phyloP scores from a whole-genome alignment of 768 basidiomycete species.

The Leccinum rimulosum region DNA sequence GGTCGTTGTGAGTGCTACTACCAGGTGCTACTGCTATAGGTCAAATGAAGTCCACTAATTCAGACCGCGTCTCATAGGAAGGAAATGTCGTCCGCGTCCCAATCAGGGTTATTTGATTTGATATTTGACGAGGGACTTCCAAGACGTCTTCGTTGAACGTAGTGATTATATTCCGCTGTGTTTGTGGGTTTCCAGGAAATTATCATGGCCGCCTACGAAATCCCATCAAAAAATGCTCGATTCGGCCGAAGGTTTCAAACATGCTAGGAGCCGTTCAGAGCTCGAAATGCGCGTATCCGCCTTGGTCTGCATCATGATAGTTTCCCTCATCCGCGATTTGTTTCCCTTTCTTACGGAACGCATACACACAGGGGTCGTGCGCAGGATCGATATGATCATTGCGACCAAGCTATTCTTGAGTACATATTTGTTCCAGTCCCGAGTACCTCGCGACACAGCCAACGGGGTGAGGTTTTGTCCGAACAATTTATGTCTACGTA shows the following conservation, averaged over 20 bases:
- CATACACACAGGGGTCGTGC: constrained; percentile 39
- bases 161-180: background rate
- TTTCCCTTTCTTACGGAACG: background rate
- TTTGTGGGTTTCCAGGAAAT: constrained; percentile 37
- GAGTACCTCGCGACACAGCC: too few relatives aligned
- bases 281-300: constrained; percentile 41
- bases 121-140: background rate
- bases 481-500: too few relatives aligned
- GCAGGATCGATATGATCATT: constrained; percentile 48
- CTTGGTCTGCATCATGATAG: background rate
- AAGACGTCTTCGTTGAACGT: background rate
- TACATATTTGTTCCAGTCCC: constrained; percentile 43
- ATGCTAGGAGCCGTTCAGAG: constrained; percentile 48
- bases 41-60: background rate
- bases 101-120: constrained; percentile 37
- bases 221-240: constrained; percentile 49
- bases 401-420: constrained; percentile 62
- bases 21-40: background rate
- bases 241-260: constrained; percentile 37
- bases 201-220: constrained; percentile 51
- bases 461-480: too few relatives aligned
- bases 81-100: constrained; percentile 47
- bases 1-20: constrained; percentile 41
- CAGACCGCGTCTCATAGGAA: constrained; percentile 25
- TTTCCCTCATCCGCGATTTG: too few relatives aligned